Evolutionary conservation across 768 basidiomycete genomes (phyloP), one percentile per base, ranked within the genome.

Genomic region (Suillus weaverae): DNA sequence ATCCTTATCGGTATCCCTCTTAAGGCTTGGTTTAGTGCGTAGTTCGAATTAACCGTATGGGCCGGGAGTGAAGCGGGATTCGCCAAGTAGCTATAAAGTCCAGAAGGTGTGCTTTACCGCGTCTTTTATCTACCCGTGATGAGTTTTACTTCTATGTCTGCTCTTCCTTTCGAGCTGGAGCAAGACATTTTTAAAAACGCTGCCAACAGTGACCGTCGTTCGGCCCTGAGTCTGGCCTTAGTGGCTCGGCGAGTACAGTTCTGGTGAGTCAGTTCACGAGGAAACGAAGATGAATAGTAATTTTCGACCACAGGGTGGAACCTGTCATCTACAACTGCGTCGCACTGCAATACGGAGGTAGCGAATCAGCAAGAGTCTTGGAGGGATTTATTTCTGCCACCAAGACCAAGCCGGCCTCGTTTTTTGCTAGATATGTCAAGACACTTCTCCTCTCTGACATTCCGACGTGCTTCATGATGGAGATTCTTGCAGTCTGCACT

Each of bases 141-240:
- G 22, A 56, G 22, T 13, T 1, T 26, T 22, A 22, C 4, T 14
- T 26, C n/a, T 4, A 26, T 57, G 56, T 38, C 36, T 16, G 38
- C 56, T 39, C 56, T 57, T 39, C 56, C 56, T 9, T 38, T 57
- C 56, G 56, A 57, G 36, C 35, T 56, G 35, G 54, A 56, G n/a
- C 54, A 36, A 36, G n/a, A 36, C 7, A 56, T 56, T 36, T 55
- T 55, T 36, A n/a, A 57, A 57, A 38, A 16, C 16, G 36, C 36
- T 10, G 56, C 56, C 36, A 39, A 26, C 16, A 26, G 38, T 30
- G 56, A 39, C 22, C 56, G 56, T 30, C 8, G 16, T 18, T 57
- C 38, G n/a, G 56, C 38, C 16, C 39, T 39, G 56, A 57, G 38
- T 39, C 36, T 57, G 56, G 26, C 38, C 38, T 39, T 39, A 18